phyloP scores from a whole-genome alignment of 2,329 filamentous ascomycete genomes.

The Exophiala viscosa region DNA sequence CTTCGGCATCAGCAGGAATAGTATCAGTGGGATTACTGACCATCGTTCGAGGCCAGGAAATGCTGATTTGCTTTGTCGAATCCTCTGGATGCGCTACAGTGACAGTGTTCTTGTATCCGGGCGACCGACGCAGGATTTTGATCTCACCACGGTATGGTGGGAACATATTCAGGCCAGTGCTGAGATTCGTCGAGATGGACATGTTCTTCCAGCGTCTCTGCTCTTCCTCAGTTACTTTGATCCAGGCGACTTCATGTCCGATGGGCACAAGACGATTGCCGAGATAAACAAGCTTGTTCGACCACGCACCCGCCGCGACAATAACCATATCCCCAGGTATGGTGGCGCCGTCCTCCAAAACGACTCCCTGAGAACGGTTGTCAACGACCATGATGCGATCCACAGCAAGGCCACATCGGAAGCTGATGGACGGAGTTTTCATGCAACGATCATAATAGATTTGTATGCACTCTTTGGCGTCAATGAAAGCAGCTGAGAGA shows the following conservation, averaged over 20 bases:
- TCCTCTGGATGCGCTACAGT: neutral
- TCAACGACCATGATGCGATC: conserved; percentile 6
- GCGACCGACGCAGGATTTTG: conserved; percentile 66
- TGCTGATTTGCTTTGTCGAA: too few species aligned
- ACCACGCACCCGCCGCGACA: conserved; percentile 87
- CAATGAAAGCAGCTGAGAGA: conserved; percentile 28
- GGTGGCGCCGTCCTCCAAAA: conserved; percentile 5
- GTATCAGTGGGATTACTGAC: conserved; percentile 4
- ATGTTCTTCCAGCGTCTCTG: conserved; percentile 59
- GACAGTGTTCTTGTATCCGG: conserved; percentile 51
- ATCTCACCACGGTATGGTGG: conserved; percentile 49
- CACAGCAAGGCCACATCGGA: conserved; percentile 27
- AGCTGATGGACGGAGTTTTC: conserved; percentile 20
- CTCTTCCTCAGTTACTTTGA: conserved; percentile 70
- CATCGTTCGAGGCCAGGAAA: neutral
- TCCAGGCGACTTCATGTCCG: conserved; percentile 74
- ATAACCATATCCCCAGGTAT: conserved; percentile 38
- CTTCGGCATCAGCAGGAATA: neutral
- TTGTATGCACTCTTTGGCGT: conserved; percentile 26
- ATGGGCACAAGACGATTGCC: conserved; percentile 71
- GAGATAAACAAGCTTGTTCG: conserved; percentile 69
- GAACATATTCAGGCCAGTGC: conserved; percentile 51
- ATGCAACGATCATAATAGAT: conserved; percentile 30
- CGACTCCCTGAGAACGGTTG: conserved; percentile 17
- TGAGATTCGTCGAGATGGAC: conserved; percentile 57